Evolutionary conservation across 2,329 filamentous ascomycete genomes (phyloP), one percentile per base, ranked within the genome.

Genomic region (Trichoderma afroharzianum): DNA sequence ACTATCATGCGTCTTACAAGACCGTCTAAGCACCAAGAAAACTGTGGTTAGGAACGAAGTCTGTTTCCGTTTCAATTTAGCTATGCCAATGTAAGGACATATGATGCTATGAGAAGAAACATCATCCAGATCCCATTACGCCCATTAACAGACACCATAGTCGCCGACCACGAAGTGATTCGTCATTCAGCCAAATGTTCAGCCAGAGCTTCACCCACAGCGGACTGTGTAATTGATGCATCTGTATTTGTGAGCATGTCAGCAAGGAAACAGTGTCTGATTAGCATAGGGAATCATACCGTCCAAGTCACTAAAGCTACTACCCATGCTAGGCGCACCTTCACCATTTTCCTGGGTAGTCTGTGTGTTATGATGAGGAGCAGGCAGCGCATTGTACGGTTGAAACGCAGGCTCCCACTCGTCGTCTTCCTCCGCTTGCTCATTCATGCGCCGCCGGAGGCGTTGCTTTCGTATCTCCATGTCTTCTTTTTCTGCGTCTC

Each of bases 261-360:
- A 68, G 66, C 12, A n/a, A 50, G 47, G 14, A 32, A 7, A 26
- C 9, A 15, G 4, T 24, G 24, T 26, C 24, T 15, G 30, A 21
- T 57, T 2, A 21, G 47, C 59, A 72, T n/a, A 69, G n/a, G 63
- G 33, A 58, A 72, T 75, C 79, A 72, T 83, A 88, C 92, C 92
- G 79, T 95, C 93, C 55, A 97, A 85, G 82, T 96, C 93, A 80
- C 92, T 95, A 77, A 94, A 96, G 76, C 92, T 95, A 79, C 93
- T 95, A 1, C 93, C 92, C 89, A 94, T 94, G 76, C 92, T 94
- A 1, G 91, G 92, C 14, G 90, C 91, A 14, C 91, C 91, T 73
- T 94, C 91, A 77, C 91, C 93, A 14, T 88, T 88, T 73, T 92
- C 90, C 14, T 86, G 85, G 26, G 26, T 26, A 1, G 87, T 87